A percentile compares a stretch with the other conserved stretches of the same genome.
phyloP scores from a whole-genome alignment of 306 rosid genomes.

The Quercus gilva region DNA sequence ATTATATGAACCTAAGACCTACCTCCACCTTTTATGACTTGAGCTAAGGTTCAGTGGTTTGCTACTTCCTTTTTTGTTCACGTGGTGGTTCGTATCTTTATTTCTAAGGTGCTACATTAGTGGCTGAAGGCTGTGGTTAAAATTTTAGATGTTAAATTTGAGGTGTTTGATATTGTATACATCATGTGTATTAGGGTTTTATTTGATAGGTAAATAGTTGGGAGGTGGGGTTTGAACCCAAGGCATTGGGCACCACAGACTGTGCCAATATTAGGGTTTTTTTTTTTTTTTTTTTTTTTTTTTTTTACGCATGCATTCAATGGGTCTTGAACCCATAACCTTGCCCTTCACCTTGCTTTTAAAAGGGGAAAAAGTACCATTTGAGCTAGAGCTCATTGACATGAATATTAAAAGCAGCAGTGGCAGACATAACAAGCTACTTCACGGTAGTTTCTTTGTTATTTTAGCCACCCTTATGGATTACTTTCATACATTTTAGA shows the following conservation, averaged over 20 bases:
- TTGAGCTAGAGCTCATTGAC: not conserved
- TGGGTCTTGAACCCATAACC: too few relatives aligned
- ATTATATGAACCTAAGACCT: not conserved
- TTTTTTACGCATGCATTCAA: too few relatives aligned
- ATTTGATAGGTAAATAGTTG: too few relatives aligned
- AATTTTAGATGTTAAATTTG: not conserved
- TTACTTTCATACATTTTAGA: not conserved
- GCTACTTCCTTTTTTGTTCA: not conserved
- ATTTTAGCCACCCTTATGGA: not conserved
- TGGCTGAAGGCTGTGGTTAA: not conserved
- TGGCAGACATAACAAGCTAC: not conserved
- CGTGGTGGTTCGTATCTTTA: slow-evolving; percentile 2
- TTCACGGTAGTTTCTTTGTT: not conserved
- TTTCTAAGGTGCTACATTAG: too few relatives aligned
- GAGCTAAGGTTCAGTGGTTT: not conserved
- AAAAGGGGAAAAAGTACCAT: too few relatives aligned
- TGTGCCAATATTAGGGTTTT: not conserved
- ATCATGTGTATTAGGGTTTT: too few relatives aligned
- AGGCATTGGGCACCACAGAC: too few relatives aligned
- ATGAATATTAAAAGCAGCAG: not conserved
- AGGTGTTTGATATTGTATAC: too few relatives aligned
- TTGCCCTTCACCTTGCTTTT: too few relatives aligned
- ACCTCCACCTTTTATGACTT: not conserved
- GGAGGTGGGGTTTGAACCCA: too few relatives aligned
- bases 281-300: too few relatives aligned